These are phyloP conservation scores for Paecilomyces dactylethromorphus DNA, from an alignment of 2,329 filamentous ascomycete species.

Conservation along the genomic window DNA sequence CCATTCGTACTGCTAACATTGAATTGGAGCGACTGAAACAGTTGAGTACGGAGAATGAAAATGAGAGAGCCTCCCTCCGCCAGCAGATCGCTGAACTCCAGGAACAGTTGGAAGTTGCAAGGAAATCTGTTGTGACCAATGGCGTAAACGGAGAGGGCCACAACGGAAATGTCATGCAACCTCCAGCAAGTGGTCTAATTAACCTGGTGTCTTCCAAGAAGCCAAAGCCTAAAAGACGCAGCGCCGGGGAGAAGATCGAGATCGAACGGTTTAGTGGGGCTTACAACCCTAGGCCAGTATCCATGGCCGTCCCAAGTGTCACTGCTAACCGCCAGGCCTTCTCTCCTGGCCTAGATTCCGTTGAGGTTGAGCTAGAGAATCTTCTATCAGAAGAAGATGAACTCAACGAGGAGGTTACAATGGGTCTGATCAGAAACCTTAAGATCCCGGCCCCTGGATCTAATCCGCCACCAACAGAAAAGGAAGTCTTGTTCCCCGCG, in stretches of 20 bases:
- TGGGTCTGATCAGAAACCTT: constrained; percentile 91
- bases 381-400: constrained; percentile 92
- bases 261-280: constrained; percentile 84
- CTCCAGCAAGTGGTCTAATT: constrained; percentile 71
- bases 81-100: constrained; percentile 86
- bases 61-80: constrained; percentile 75
- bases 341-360: constrained; percentile 75
- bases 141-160: constrained; percentile 51
- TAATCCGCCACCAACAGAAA: constrained; percentile 87
- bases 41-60: constrained; percentile 68
- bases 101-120: constrained; percentile 85
- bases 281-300: constrained; percentile 92
- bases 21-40: constrained; percentile 76
- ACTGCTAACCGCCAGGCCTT: constrained; percentile 60
- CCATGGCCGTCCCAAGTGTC: constrained; percentile 69
- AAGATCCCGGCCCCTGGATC: constrained; percentile 89
- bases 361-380: constrained; percentile 90
- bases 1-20: constrained; percentile 67
- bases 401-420: constrained; percentile 92
- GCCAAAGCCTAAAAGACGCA: constrained; percentile 73
- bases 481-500: constrained; percentile 96
- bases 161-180: constrained; percentile 55
- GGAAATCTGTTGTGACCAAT: constrained; percentile 68
- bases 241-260: constrained; percentile 79
- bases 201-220: constrained; percentile 97